Conservation (phyloP, 495 filamentous ascomycete genomes). For the Penicillium cosmopolitanum region DNA sequence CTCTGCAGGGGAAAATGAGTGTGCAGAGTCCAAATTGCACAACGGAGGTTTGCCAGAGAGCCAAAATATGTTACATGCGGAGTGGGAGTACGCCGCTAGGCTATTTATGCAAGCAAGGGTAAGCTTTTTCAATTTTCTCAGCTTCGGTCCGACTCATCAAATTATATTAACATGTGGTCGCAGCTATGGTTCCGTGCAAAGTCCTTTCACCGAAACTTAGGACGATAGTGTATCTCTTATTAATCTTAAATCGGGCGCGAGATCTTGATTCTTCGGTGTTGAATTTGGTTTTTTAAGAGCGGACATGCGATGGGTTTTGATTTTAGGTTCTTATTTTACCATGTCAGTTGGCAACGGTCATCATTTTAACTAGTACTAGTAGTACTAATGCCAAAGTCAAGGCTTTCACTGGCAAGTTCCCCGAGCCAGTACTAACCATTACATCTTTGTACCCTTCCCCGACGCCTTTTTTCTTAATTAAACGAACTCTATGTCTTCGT, state of each 20-base stretch:
- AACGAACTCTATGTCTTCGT: no score
- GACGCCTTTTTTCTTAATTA: no score
- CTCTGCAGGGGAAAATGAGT: constrained; percentile 57
- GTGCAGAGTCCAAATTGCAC: constrained; percentile 55
- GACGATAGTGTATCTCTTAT: no score
- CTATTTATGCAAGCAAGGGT: constrained; percentile 54
- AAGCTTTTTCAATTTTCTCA: constrained; percentile 21
- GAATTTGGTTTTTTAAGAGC: neutral
- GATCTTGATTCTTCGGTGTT: neutral
- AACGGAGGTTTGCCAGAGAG: constrained; percentile 49
- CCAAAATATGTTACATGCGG: constrained; percentile 65
- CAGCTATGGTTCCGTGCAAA: constrained; percentile 42
- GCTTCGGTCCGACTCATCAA: neutral
- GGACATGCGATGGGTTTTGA: neutral
- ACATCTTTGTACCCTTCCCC: no score
- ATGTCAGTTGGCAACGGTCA: neutral
- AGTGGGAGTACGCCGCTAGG: constrained; percentile 58
- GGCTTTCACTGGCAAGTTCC: no score
- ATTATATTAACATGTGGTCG: neutral
- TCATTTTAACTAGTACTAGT: neutral
- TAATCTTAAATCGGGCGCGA: no score
- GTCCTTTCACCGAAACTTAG: constrained; percentile 20
- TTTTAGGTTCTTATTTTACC: neutral
- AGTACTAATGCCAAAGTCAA: no score
- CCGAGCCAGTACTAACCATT: no score